phyloP scores from a whole-genome alignment of 2,329 filamentous ascomycete species.

The Coniosporium tulheliwenetii region DNA sequence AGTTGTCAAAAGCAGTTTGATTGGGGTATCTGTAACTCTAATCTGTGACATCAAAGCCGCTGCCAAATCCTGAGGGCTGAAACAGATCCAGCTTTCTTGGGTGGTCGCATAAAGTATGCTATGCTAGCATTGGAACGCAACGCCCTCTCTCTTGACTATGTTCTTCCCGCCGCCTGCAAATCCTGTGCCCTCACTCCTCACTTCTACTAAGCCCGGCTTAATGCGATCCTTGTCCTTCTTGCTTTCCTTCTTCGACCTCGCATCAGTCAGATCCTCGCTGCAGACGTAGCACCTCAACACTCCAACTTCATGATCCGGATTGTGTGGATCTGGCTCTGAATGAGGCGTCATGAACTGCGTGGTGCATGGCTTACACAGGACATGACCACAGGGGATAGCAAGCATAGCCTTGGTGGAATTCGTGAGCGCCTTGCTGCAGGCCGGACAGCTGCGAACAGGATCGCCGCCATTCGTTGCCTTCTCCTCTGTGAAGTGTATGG shows the following conservation, averaged over 20 bases:
- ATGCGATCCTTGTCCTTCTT: constrained; percentile 39
- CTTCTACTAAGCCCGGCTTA: constrained; percentile 58
- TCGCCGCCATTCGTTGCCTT: constrained; percentile 33
- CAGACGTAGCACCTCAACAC: constrained; percentile 70
- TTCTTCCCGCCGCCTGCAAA: constrained; percentile 81
- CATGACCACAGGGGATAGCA: constrained; percentile 79
- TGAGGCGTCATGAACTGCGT: constrained; percentile 62
- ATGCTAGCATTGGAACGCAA: constrained; percentile 64
- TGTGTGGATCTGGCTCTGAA: constrained; percentile 39
- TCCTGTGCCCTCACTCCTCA: constrained; percentile 78
- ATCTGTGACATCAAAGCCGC: too few relatives aligned
- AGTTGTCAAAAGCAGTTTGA: too few relatives aligned
- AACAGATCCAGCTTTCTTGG: too few relatives aligned
- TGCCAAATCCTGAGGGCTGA: too few relatives aligned
- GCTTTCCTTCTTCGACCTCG: constrained; percentile 9
- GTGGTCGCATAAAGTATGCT: too few relatives aligned
- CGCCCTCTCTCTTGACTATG: constrained; percentile 60
- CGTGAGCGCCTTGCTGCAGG: constrained; percentile 66
- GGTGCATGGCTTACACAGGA: constrained; percentile 73
- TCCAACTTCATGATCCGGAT: constrained; percentile 35
- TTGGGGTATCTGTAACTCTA: too few relatives aligned
- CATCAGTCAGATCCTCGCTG: constrained; percentile 52
- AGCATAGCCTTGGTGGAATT: constrained; percentile 74
- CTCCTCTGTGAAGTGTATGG: constrained; percentile 63
- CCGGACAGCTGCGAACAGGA: constrained; percentile 51